These are phyloP conservation scores for Ceriops tagal DNA, from an alignment of 345 rosid species.

Conservation along the genomic window DNA sequence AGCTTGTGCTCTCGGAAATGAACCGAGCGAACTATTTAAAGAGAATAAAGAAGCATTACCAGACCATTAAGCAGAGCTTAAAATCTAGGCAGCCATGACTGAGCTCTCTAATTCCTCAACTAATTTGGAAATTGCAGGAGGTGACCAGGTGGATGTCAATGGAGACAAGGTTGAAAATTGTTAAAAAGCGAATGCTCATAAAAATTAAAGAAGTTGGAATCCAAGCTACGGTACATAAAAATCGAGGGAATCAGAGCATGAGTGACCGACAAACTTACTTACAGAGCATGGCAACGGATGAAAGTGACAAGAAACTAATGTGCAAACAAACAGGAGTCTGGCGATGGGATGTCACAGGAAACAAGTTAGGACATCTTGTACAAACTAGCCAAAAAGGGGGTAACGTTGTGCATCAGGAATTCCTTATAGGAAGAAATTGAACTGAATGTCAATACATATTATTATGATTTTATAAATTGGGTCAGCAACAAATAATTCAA, in stretches of 20 bases:
- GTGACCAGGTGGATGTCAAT: constrained; percentile 13
- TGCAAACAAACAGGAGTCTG: constrained; percentile 23
- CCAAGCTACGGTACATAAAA: constrained; percentile 25
- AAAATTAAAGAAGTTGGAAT: constrained; percentile 13
- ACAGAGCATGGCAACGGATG: constrained; percentile 6
- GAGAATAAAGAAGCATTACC: constrained; percentile 25
- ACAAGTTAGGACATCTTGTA: constrained; percentile 13
- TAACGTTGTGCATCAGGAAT: constrained; percentile 10
- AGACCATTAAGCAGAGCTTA: constrained; percentile 27
- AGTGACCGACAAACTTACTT: constrained; percentile 4
- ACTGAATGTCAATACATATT: not conserved
- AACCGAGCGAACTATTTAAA: constrained; percentile 11
- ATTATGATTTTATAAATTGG: not conserved
- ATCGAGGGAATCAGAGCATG: not conserved
- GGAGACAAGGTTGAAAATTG: constrained; percentile 24
- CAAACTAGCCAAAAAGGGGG: constrained; percentile 2
- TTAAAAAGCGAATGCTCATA: constrained; percentile 20
- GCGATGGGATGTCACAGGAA: constrained; percentile 3
- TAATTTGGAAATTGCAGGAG: constrained; percentile 20
- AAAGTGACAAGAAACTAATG: constrained; percentile 20
- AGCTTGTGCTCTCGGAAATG: constrained; percentile 16
- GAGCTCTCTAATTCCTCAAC: constrained; percentile 22
- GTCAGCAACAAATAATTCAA: not conserved
- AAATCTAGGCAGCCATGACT: constrained; percentile 17
- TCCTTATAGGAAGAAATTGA: constrained; percentile 15